phyloP scores from a whole-genome alignment of 2,329 filamentous ascomycete species.

The Arthrobotrys sphaeroides region DNA sequence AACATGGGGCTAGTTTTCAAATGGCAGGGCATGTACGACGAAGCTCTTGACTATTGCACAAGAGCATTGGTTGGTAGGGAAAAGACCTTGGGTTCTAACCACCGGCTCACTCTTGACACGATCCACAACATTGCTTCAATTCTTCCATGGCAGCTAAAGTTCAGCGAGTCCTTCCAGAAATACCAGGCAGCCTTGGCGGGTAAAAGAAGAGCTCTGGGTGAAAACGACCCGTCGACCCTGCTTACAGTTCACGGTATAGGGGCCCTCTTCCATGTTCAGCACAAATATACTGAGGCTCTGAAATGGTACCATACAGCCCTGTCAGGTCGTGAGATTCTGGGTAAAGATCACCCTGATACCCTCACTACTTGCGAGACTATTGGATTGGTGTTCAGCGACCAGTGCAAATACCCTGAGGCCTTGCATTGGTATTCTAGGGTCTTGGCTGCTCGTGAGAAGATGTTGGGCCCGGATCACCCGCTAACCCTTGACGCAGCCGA shows the following conservation, averaged over 20 bases:
- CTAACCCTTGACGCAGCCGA: background rate
- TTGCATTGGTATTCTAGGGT: conserved; percentile 11
- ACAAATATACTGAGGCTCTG: background rate
- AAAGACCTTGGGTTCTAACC: conserved; percentile 33
- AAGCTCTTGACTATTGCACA: conserved; percentile 54
- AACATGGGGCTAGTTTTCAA: conserved; percentile 33
- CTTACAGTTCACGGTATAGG: conserved; percentile 39
- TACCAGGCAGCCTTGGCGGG: background rate
- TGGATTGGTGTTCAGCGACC: background rate
- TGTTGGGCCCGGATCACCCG: background rate
- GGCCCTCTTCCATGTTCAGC: background rate
- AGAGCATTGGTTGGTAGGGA: conserved; percentile 24
- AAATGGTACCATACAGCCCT: conserved; percentile 25
- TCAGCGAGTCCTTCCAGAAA: background rate
- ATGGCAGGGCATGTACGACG: conserved; percentile 54
- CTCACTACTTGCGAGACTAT: conserved; percentile 17
- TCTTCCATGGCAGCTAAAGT: background rate
- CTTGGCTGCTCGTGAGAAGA: conserved; percentile 1
- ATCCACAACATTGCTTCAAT: background rate
- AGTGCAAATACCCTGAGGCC: conserved; percentile 7
- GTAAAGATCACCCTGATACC: conserved; percentile 39
- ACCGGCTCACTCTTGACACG: background rate
- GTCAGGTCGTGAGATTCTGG: conserved; percentile 16
- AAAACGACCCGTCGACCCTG: conserved; percentile 36
- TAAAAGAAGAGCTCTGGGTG: background rate